Conservation (phyloP, 495 filamentous ascomycete species). For the Geoglossum glabrum region DNA sequence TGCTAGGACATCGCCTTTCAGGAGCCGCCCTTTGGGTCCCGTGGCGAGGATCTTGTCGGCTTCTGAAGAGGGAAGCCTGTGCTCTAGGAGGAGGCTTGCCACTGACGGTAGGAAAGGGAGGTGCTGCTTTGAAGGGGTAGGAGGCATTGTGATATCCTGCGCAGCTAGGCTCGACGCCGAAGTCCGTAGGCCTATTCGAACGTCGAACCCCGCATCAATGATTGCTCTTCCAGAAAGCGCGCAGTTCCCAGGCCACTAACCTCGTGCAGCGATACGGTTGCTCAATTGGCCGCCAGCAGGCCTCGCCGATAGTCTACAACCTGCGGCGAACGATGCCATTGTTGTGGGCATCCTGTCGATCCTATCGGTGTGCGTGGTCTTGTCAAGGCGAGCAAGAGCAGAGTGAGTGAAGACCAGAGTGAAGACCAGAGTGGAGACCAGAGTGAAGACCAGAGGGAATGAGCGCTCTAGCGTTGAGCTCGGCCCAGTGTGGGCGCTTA, state of each 20-base stretch:
- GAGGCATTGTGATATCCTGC: constrained; percentile 68
- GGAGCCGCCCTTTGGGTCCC: constrained; percentile 70
- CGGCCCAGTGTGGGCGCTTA: too few relatives aligned
- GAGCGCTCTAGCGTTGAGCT: too few relatives aligned
- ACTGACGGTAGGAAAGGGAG: constrained; percentile 82
- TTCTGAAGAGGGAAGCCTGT: constrained; percentile 50
- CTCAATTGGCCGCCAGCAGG: constrained; percentile 26
- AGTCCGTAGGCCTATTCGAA: constrained; percentile 36
- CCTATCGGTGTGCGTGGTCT: neutral
- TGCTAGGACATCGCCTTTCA: constrained; percentile 90
- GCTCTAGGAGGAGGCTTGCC: constrained; percentile 52
- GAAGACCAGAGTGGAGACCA: too few relatives aligned
- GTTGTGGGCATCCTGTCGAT: neutral
- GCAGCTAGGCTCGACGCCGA: constrained; percentile 39
- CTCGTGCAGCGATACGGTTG: constrained; percentile 29
- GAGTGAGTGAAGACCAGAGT: too few relatives aligned
- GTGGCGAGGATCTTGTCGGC: constrained; percentile 64
- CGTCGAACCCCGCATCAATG: constrained; percentile 3
- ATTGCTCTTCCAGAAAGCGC: neutral
- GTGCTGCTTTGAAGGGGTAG: constrained; percentile 44
- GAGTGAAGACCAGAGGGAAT: too few relatives aligned
- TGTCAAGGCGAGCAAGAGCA: neutral
- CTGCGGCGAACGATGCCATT: constrained; percentile 33
- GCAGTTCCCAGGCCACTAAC: constrained; percentile 17
- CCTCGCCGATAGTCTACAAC: constrained; percentile 23